These are phyloP conservation scores for Galerina sulciceps DNA, from an alignment of 768 basidiomycete species.

Conservation along the genomic window DNA sequence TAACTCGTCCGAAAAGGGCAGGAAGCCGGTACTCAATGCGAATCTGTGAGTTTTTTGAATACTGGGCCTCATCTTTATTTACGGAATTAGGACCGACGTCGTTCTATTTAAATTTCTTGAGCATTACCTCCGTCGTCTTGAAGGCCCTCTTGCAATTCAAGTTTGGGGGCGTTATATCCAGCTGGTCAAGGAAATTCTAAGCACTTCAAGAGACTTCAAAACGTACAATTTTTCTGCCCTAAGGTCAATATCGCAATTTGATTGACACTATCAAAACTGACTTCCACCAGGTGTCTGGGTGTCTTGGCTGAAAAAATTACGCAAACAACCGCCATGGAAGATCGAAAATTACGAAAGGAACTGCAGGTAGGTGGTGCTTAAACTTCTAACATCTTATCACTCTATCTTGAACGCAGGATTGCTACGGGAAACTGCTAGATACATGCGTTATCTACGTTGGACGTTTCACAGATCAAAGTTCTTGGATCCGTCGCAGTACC, in stretches of 20 bases:
- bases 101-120: slow-evolving; percentile 88
- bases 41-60: slow-evolving; percentile 59
- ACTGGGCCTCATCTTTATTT: neutral
- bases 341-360: slow-evolving; percentile 85
- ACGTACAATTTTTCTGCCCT: slow-evolving; percentile 72
- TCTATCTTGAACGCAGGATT: slow-evolving; percentile 54
- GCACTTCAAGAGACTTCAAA: slow-evolving; percentile 69
- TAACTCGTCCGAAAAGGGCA: slow-evolving; percentile 58
- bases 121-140: slow-evolving; percentile 79
- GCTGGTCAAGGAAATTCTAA: slow-evolving; percentile 78
- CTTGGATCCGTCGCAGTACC: slow-evolving; percentile 75
- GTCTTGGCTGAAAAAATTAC: slow-evolving; percentile 81
- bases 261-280: neutral
- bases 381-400: neutral
- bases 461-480: slow-evolving; percentile 72
- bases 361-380: slow-evolving; percentile 59
- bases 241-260: slow-evolving; percentile 48
- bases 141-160: slow-evolving; percentile 91
- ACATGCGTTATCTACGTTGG: slow-evolving; percentile 75
- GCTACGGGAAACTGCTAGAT: slow-evolving; percentile 85
- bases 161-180: slow-evolving; percentile 85
- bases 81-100: slow-evolving; percentile 60
- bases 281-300: slow-evolving; percentile 64
- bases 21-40: slow-evolving; percentile 63
- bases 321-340: slow-evolving; percentile 91